Evolutionary conservation across 2,329 filamentous ascomycete genomes (phyloP), one percentile per base, ranked within the genome.

Genomic region (Blumeria graminis): DNA sequence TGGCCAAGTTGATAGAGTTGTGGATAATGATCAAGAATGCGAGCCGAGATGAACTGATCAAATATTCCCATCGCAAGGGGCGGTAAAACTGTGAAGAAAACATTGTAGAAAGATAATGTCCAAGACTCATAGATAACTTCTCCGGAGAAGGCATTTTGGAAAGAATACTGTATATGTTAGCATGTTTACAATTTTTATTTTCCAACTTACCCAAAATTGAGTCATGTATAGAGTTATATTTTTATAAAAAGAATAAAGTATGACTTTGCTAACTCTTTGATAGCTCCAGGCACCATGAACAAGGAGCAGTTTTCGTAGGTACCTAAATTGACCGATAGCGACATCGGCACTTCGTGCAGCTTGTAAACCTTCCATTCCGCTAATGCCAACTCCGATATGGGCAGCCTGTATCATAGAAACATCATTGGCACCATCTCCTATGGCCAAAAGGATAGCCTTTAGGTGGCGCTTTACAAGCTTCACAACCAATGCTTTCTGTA

Each of bases 391-490:
- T 61, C 92, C 92, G 61, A 98, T 94, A 67, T 98, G 92, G 11
- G 92, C 92, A 10, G 92, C 92, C 72, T 98, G 92, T 56, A 98
- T 98, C 92, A 98, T 98, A 16, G 90, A 95, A n/a, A 98, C 92
- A 65, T 98, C 92, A 70, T 98, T 98, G 51, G 92, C 92, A 61
- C 92, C 92, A 65, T 98, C 92, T 62, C 92, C 92, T 67, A 98
- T 95, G 55, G 92, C 92, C 55, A 98, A 79, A 56, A 95, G 80
- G 62, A 98, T 88, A 11, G 87, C 80, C 67, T 95, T 86, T 62
- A 92, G 78, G 68, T 94, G 86, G 62, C 79, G 78, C 62, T 96
- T 98, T 66, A 98, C 92, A 61, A 96, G 79, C 73, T 98, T 98
- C 62, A 98, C 92, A 22, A 98, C 92, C 60, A 98, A 74, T 14